Conservation (phyloP, 768 basidiomycete species). For the Phanerodontia chrysosporium region DNA sequence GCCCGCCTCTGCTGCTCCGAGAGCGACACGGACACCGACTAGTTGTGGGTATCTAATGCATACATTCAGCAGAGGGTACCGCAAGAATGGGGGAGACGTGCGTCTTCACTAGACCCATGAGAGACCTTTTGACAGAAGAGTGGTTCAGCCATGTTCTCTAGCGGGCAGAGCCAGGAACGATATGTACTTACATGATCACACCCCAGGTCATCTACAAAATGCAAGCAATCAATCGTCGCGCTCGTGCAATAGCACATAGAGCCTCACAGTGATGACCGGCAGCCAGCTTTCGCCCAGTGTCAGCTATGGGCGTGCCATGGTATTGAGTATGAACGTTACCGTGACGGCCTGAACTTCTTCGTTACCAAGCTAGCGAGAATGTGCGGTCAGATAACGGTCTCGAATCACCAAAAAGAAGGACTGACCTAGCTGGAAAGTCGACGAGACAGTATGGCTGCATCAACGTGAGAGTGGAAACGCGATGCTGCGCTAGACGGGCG, state of each 20-base stretch:
- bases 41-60: slow-evolving; percentile 51
- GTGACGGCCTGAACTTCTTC: slow-evolving; percentile 59
- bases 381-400: not conserved
- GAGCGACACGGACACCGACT: slow-evolving; percentile 53
- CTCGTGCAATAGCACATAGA: not conserved
- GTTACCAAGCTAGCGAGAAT: slow-evolving; percentile 39
- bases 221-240: not conserved
- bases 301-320: too few species aligned
- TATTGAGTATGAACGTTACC: not conserved
- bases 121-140: not conserved
- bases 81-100: not conserved
- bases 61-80: not conserved
- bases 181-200: not conserved
- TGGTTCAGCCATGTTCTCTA: too few species aligned
- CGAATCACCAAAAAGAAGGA: slow-evolving; percentile 36
- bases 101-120: slow-evolving; percentile 24
- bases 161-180: not conserved
- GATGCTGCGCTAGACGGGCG: too few species aligned
- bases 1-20: slow-evolving; percentile 67
- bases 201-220: not conserved
- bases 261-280: slow-evolving; percentile 51
- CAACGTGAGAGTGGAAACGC: too few species aligned
- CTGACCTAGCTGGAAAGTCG: slow-evolving; percentile 65
- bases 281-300: too few species aligned
- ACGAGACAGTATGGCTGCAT: slow-evolving; percentile 57